These are phyloP conservation scores for Erucastrum elatum DNA, from an alignment of 345 rosid species.

Conservation along the genomic window DNA sequence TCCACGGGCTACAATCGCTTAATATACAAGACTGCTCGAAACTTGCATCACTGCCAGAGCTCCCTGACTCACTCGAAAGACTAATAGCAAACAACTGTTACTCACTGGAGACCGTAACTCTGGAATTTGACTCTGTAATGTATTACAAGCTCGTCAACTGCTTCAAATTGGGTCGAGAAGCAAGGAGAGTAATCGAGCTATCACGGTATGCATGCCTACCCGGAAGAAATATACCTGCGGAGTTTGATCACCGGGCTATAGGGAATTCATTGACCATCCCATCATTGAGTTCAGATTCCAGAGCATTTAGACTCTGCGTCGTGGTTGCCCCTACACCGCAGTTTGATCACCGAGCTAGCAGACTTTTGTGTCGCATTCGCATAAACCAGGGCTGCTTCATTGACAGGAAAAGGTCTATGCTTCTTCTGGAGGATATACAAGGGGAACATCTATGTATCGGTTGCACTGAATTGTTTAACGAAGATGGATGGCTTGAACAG, in stretches of 20 bases:
- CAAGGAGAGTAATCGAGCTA: conserved; percentile 1
- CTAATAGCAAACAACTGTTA: not conserved
- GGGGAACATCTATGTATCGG: too few species aligned
- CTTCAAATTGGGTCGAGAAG: not conserved
- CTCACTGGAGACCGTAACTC: not conserved
- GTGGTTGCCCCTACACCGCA: not conserved
- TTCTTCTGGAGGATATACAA: too few species aligned
- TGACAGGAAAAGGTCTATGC: too few species aligned
- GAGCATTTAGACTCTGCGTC: not conserved
- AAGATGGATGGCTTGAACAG: too few species aligned
- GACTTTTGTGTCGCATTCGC: not conserved
- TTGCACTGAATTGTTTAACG: too few species aligned
- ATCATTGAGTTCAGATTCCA: not conserved
- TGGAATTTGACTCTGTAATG: not conserved
- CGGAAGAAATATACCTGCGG: not conserved
- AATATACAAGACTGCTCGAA: not conserved
- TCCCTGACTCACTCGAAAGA: not conserved
- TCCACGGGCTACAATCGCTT: not conserved
- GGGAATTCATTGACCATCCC: conserved; percentile 15
- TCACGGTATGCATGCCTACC: not conserved
- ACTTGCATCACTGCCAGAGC: conserved; percentile 22
- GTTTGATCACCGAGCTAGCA: too few species aligned
- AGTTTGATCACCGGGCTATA: conserved; percentile 6
- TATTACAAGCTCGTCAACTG: not conserved
- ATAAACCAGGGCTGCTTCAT: not conserved